A percentile compares a stretch with the other conserved stretches of the same genome.
These are phyloP conservation scores for Arthrinium puccinioides DNA, from an alignment of 2,329 filamentous ascomycete species.

Conservation along the genomic window DNA sequence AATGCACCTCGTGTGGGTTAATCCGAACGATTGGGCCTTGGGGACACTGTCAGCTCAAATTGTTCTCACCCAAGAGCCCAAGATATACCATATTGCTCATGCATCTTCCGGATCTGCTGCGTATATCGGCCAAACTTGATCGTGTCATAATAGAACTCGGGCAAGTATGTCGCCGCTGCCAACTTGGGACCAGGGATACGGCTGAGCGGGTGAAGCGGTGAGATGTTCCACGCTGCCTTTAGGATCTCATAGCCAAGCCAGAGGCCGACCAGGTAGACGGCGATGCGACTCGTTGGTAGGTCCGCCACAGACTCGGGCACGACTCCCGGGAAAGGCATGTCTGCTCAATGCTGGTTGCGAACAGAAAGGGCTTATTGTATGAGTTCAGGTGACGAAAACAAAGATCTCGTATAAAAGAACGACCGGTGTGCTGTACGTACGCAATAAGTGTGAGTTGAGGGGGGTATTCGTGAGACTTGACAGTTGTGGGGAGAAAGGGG, in stretches of 20 bases:
- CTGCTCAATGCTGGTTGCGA: too few relatives aligned
- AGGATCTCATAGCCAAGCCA: constrained; percentile 24
- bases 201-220: constrained; percentile 29
- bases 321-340: too few relatives aligned
- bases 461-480: too few relatives aligned
- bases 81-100: constrained; percentile 26
- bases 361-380: too few relatives aligned
- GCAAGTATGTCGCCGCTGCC: constrained; percentile 26
- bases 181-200: constrained; percentile 29
- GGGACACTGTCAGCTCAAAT: neutral
- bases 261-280: neutral
- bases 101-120: constrained; percentile 25
- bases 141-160: constrained; percentile 30
- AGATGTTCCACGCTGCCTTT: constrained; percentile 27
- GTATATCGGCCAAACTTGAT: constrained; percentile 27
- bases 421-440: too few relatives aligned
- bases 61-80: neutral
- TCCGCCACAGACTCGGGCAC: neutral
- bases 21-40: neutral
- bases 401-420: too few relatives aligned
- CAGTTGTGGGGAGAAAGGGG: too few relatives aligned
- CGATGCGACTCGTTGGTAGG: neutral
- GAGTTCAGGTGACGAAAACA: too few relatives aligned
- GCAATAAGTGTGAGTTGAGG: too few relatives aligned
- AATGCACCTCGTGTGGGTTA: neutral